These are phyloP conservation scores for Sclerotinia glacialis DNA, from an alignment of 2,329 filamentous ascomycete genomes.

Conservation along the genomic window DNA sequence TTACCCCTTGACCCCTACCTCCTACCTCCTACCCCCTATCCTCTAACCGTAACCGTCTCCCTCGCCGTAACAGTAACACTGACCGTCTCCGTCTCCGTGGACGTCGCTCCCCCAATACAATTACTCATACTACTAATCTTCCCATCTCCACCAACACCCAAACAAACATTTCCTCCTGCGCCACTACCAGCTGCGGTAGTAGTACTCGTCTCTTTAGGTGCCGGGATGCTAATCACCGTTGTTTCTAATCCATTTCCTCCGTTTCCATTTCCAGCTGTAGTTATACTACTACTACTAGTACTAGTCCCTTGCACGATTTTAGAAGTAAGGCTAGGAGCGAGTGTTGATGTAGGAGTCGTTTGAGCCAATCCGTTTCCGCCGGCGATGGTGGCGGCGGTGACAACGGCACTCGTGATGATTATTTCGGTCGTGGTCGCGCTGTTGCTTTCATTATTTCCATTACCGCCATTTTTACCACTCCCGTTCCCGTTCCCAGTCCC, in stretches of 20 bases:
- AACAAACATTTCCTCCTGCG: not conserved
- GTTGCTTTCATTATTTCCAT: not conserved
- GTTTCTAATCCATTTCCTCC: not conserved
- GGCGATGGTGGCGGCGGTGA: not conserved
- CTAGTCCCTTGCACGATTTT: not conserved
- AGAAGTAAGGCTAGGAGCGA: not conserved
- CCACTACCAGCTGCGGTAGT: not conserved
- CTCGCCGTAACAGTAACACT: not conserved
- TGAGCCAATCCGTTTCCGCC: not conserved
- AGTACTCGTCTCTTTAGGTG: not conserved
- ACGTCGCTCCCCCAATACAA: slow-evolving; percentile 1
- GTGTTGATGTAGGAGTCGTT: not conserved
- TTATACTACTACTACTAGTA: not conserved
- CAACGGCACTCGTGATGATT: not conserved
- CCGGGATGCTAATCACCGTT: not conserved
- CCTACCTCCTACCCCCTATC: not conserved
- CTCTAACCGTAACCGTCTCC: not conserved
- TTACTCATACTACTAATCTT: slow-evolving; percentile 3
- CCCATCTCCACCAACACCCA: not conserved
- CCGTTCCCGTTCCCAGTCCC: not conserved
- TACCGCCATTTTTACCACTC: too few species aligned
- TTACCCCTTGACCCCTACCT: too few species aligned
- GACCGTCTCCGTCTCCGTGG: not conserved
- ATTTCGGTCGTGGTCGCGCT: not conserved
- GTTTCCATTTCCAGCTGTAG: not conserved